phyloP scores from a whole-genome alignment of 2,329 filamentous ascomycete species.

The Coleophoma crateriformis region DNA sequence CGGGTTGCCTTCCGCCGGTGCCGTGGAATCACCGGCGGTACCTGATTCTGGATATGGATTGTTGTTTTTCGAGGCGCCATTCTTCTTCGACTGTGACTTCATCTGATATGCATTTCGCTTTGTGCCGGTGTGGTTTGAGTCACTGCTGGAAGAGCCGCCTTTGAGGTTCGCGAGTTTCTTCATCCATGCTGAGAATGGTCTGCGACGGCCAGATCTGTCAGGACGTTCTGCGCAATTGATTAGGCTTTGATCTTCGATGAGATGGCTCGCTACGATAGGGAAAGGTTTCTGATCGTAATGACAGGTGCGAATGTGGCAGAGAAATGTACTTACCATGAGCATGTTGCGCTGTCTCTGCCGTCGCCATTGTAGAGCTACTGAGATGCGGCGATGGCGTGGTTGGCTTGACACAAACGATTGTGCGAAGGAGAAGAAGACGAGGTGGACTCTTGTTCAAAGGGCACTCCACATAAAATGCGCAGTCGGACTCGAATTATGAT shows the following conservation, averaged over 20 bases:
- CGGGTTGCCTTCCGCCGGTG: slow-evolving; percentile 37
- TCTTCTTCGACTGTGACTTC: slow-evolving; percentile 49
- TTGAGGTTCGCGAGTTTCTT: slow-evolving; percentile 90
- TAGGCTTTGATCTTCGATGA: slow-evolving; percentile 10
- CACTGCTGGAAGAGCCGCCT: slow-evolving; percentile 55
- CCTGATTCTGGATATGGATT: slow-evolving; percentile 92
- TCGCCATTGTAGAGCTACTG: slow-evolving; percentile 26
- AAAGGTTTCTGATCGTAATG: too few relatives aligned
- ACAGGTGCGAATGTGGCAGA: too few relatives aligned
- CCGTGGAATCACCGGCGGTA: slow-evolving; percentile 35
- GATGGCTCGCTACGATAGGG: neutral
- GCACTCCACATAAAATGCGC: too few relatives aligned
- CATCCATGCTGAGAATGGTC: slow-evolving; percentile 90
- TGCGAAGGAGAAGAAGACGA: neutral
- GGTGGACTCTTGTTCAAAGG: neutral
- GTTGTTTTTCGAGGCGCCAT: slow-evolving; percentile 46
- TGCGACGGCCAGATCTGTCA: slow-evolving; percentile 58
- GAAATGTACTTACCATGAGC: slow-evolving; percentile 33
- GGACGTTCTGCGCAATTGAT: slow-evolving; percentile 53
- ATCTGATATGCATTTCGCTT: slow-evolving; percentile 36
- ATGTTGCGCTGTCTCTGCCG: slow-evolving; percentile 31
- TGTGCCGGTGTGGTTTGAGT: slow-evolving; percentile 30
- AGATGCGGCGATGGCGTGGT: neutral
- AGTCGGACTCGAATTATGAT: too few relatives aligned
- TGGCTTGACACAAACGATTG: neutral